These are phyloP conservation scores for Eucalyptus camaldulensis DNA, from an alignment of 345 rosid species.

Conservation along the genomic window DNA sequence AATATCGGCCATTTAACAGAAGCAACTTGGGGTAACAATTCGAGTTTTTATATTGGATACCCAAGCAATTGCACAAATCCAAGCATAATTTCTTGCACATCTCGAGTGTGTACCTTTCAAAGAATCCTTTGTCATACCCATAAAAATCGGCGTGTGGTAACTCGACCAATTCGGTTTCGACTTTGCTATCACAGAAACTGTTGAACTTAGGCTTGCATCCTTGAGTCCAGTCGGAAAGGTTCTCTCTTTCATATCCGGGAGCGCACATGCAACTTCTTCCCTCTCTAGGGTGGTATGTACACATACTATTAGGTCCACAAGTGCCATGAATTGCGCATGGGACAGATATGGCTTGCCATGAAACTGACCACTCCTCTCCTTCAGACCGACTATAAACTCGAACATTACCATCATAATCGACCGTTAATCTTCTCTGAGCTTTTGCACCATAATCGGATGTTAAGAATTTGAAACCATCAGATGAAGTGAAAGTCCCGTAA, in stretches of 20 bases:
- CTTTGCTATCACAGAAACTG: neutral
- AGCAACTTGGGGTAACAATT: neutral
- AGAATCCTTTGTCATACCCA: neutral
- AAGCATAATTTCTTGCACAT: neutral
- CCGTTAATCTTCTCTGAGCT: neutral
- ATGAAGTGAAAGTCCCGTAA: neutral
- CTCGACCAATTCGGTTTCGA: neutral
- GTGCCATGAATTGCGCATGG: neutral
- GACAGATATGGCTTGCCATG: neutral
- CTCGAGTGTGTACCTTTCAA: neutral
- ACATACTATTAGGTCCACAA: neutral
- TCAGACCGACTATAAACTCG: neutral
- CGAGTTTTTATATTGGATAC: neutral
- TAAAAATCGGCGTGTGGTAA: neutral
- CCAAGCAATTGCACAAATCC: neutral
- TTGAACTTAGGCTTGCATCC: neutral
- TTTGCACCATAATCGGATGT: neutral
- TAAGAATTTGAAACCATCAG: neutral
- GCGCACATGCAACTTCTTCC: neutral
- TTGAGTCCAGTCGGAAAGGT: neutral
- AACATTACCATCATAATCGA: neutral
- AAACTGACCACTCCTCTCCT: neutral
- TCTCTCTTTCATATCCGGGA: neutral
- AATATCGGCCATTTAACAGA: neutral
- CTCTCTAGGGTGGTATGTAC: neutral